Evolutionary conservation across 2,329 filamentous ascomycete genomes (phyloP).

Genomic region (Blastomyces parvus): DNA sequence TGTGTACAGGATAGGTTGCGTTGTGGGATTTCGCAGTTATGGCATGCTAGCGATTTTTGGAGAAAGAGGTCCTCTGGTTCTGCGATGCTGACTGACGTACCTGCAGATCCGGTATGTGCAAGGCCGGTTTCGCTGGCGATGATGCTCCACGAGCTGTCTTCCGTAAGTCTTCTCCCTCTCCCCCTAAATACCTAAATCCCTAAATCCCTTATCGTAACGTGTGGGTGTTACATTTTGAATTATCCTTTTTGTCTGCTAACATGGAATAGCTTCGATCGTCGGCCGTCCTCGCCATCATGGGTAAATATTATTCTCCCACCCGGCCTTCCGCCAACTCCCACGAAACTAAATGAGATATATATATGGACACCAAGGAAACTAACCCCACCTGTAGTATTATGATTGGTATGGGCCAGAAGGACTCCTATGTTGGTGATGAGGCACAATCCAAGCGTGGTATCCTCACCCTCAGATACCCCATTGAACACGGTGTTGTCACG

Average conservation of each 20-base stretch:
- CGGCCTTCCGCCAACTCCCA: background rate
- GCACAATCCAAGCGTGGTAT: conserved; percentile 99
- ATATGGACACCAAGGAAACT: background rate
- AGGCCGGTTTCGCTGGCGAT: conserved; percentile 99
- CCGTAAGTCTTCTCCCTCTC: conserved; percentile 63
- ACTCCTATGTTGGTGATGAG: conserved; percentile 99
- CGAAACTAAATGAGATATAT: background rate
- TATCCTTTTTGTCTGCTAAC: conserved; percentile 17
- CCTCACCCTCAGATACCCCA: conserved; percentile 97
- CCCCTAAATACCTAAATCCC: too few relatives aligned
- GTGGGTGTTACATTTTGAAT: background rate
- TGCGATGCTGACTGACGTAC: conserved; percentile 19
- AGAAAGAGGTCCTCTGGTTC: background rate
- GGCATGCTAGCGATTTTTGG: background rate
- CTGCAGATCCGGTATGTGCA: conserved; percentile 98
- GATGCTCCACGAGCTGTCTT: conserved; percentile 99
- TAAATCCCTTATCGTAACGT: conserved; percentile 18
- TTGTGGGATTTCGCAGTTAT: background rate
- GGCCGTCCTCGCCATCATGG: conserved; percentile 99
- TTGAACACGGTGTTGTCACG: conserved; percentile 99
- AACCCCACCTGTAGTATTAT: conserved; percentile 67
- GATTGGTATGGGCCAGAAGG: conserved; percentile 99
- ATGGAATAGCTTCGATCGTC: conserved; percentile 80
- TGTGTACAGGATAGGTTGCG: background rate
- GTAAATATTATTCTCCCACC: conserved; percentile 50